A percentile compares a stretch with the other conserved stretches of the same genome.
phyloP scores from a whole-genome alignment of 2,329 filamentous ascomycete genomes.

The Clonostachys solani region DNA sequence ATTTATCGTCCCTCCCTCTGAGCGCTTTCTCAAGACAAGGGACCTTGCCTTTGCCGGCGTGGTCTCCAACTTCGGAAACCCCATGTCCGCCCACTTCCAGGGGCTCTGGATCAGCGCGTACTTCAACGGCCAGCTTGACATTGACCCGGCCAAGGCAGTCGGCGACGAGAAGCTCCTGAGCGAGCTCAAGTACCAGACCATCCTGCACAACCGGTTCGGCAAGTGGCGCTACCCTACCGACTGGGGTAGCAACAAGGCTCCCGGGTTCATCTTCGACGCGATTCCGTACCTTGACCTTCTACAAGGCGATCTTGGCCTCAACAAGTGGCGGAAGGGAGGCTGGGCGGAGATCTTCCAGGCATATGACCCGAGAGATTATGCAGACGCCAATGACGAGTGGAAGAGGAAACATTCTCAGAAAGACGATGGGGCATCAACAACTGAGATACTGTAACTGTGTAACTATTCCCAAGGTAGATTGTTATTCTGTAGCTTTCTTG shows the following conservation, averaged over 20 bases:
- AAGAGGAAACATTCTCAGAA: neutral
- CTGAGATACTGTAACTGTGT: too few species aligned
- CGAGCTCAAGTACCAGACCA: conserved; percentile 43
- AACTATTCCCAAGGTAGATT: too few species aligned
- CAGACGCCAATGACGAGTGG: conserved; percentile 1
- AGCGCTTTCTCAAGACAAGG: conserved; percentile 9
- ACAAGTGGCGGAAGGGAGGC: conserved; percentile 8
- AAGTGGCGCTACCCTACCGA: conserved; percentile 64
- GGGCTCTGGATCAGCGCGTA: conserved; percentile 56
- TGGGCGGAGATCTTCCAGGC: neutral
- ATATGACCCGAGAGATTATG: neutral
- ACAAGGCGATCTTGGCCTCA: conserved; percentile 60
- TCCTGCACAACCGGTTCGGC: conserved; percentile 64
- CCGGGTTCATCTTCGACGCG: conserved; percentile 55
- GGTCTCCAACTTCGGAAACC: conserved; percentile 21
- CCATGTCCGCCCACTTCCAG: conserved; percentile 25
- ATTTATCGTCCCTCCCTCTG: conserved; percentile 14
- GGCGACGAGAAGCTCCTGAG: conserved; percentile 17
- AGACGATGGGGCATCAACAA: too few species aligned
- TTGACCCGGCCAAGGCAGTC: conserved; percentile 8
- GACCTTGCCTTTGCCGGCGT: conserved; percentile 27
- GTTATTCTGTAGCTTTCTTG: too few species aligned
- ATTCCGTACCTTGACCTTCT: conserved; percentile 53
- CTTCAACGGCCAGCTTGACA: conserved; percentile 41
- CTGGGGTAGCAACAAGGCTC: conserved; percentile 52